Base-by-base conservation (phyloP, 2,329 filamentous ascomycete species). In the Cladosporium sp. region DNA sequence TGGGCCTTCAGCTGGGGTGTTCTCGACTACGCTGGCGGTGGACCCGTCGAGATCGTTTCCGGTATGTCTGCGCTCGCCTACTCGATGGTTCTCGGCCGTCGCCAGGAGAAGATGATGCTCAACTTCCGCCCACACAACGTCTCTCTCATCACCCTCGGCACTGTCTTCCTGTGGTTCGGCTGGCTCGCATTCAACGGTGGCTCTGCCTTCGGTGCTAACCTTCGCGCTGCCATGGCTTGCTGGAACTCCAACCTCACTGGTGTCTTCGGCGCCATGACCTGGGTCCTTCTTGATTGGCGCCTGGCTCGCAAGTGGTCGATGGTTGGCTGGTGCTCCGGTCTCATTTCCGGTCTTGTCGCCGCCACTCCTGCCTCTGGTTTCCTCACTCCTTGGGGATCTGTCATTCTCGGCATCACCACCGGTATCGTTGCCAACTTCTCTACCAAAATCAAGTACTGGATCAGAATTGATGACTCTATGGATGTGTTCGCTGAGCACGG, bases 71-170 rank as follows among this genome's bases (percentile, higher is more conserved):
- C 94, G 32, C 85, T 98, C 56, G 95, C 95, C 70, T 99, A 98
- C 83, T 97, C 93, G 2, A 90, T 92, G 91, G 89, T 97, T 43
- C 91, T 99, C 67, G 95, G 95, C 71, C 91, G 93, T 75, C 92
- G 95, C 71, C 95, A 97, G 82, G 94, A 98, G 83, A 95, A 93
- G 83, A 97, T 98, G 93, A 97, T 98, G 92, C 88, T 97, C 81
- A 98, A 98, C 86, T 98, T 98, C 87, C 92, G 95, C 71, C 95
- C 95, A 21, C 95, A 99, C 85, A 99, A 99, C 83, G 95, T 98
- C 71, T 97, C 93, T 6, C 87, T 98, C 75, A 97, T 99, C 80
- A 93, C 95, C 0, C 89, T 98, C 72, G 95, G 95, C 69, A 98
- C 95, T 3, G 87, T 97, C 70, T 87, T 99, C 73, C 92, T 99